phyloP scores from a whole-genome alignment of 2,329 filamentous ascomycete genomes.

The Trichoderma sp. region DNA sequence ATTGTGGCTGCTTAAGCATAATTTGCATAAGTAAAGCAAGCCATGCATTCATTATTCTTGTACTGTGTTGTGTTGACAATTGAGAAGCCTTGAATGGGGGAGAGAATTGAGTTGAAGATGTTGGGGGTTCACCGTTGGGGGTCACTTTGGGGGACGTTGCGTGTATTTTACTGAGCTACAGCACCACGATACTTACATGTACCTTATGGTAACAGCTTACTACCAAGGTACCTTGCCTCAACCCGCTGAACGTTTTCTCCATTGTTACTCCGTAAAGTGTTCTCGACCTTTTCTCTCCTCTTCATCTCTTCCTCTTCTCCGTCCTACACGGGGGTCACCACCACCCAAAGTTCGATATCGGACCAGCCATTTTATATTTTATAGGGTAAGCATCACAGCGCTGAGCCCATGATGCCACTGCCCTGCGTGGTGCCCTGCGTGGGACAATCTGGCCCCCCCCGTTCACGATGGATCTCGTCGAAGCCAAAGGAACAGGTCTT shows the following conservation, averaged over 20 bases:
- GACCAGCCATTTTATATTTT: neutral
- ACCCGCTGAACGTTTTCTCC: neutral
- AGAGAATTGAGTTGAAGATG: neutral
- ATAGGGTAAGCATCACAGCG: neutral
- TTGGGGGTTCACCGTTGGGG: neutral
- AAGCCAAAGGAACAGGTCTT: neutral
- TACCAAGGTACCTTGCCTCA: neutral
- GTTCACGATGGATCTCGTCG: slow-evolving; percentile 3
- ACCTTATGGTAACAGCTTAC: too few relatives aligned
- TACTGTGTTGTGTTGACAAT: neutral
- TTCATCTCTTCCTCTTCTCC: neutral
- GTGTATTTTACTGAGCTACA: too few relatives aligned
- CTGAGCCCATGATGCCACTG: neutral
- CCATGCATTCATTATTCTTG: neutral
- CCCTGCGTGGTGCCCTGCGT: neutral
- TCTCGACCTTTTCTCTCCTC: neutral
- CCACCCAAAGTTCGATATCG: neutral
- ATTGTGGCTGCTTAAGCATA: neutral
- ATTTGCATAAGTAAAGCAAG: neutral
- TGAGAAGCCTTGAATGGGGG: too few relatives aligned
- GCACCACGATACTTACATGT: neutral
- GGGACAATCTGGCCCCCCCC: neutral
- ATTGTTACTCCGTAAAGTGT: neutral
- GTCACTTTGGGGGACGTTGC: neutral
- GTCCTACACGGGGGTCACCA: slow-evolving; percentile 6